Percentiles rank a stretch among this genome's conserved stretches.
phyloP scores from a whole-genome alignment of 78 protist genomes.

The Dictyostelium intermedium region DNA sequence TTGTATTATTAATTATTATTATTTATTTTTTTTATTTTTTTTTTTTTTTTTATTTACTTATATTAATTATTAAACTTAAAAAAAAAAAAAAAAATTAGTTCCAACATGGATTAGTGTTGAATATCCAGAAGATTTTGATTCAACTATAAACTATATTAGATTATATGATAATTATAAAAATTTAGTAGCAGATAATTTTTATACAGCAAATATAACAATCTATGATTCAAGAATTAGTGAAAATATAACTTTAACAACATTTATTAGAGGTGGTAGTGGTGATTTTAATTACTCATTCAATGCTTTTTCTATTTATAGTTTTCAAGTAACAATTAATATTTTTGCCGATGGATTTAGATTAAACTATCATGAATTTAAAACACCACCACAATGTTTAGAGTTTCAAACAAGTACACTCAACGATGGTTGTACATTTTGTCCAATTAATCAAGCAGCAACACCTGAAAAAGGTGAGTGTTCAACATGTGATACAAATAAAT shows the following conservation, averaged over 20 bases:
- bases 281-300: not conserved
- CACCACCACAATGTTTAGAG: not conserved
- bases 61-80: no score
- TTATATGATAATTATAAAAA: not conserved
- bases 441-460: not conserved
- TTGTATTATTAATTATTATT: not conserved
- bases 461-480: not conserved
- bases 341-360: not conserved
- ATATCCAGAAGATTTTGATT: not conserved
- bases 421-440: not conserved
- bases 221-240: not conserved
- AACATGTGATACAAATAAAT: not conserved
- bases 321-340: not conserved
- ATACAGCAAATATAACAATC: not conserved
- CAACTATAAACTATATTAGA: not conserved
- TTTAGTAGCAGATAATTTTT: not conserved
- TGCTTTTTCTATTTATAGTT: not conserved
- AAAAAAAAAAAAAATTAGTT: no score
- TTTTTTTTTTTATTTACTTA: not conserved
- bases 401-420: not conserved
- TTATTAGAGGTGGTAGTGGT: not conserved
- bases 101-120: not conserved
- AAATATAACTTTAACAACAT: not conserved
- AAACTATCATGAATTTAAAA: not conserved
- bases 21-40: not conserved